A percentile compares a stretch with the other conserved stretches of the same genome.
phyloP scores from a whole-genome alignment of 495 filamentous ascomycete species.

The Trichodelitschia bisporula region DNA sequence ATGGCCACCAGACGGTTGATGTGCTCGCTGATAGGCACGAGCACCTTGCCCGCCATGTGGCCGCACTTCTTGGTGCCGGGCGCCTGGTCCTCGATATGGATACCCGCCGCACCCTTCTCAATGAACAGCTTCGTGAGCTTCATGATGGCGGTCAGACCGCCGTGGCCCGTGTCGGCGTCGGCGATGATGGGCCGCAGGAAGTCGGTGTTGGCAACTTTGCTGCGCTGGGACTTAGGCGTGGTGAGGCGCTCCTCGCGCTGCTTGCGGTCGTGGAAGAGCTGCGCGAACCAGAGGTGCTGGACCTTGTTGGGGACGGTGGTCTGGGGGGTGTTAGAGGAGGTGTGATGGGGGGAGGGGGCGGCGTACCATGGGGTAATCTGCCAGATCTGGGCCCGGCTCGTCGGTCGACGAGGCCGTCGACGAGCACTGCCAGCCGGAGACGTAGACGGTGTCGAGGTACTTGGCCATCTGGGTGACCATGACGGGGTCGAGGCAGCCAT shows the following conservation, averaged over 20 bases:
- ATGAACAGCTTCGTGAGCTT: conserved; percentile 96
- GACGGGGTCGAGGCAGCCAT: conserved; percentile 89
- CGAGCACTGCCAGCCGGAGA: conserved; percentile 96
- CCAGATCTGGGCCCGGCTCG: conserved; percentile 91
- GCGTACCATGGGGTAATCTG: conserved; percentile 82
- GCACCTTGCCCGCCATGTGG: conserved; percentile 97
- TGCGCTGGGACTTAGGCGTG: conserved; percentile 45
- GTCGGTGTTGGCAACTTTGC: conserved; percentile 59
- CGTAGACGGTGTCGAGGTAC: conserved; percentile 94
- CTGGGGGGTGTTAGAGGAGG: conserved; percentile 17
- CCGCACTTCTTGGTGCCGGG: conserved; percentile 98
- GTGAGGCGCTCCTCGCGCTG: conserved; percentile 84
- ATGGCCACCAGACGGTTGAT: conserved; percentile 96
- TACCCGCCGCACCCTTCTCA: conserved; percentile 89
- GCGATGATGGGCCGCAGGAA: conserved; percentile 92
- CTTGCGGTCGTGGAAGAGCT: conserved; percentile 98
- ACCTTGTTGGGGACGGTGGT: conserved; percentile 98
- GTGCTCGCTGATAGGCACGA: conserved; percentile 92
- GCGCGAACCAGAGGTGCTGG: conserved; percentile 84
- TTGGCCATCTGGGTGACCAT: conserved; percentile 99
- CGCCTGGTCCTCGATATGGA: conserved; percentile 97
- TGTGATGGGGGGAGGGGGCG: neutral
- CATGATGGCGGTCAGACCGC: conserved; percentile 92
- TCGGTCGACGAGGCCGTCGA: conserved; percentile 84
- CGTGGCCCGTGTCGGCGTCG: conserved; percentile 93